Evolutionary conservation across 202 grass and related monocot species (phyloP).

Genomic region (Setaria italica): DNA sequence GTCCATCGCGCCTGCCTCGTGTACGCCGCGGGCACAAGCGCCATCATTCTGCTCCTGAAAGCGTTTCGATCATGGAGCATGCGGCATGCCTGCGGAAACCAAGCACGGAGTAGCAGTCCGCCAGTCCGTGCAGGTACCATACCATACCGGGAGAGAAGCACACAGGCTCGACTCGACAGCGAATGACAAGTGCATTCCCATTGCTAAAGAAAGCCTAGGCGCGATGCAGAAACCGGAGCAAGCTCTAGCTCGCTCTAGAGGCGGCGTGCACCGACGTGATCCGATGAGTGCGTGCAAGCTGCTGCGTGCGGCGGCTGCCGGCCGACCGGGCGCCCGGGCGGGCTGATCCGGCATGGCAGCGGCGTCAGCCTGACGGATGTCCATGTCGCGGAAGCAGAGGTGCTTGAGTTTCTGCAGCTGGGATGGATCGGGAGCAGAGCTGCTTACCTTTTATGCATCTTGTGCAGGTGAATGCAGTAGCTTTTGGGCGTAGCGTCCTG

Average conservation of each 20-base stretch:
- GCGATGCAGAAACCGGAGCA: neutral
- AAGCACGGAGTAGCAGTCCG: neutral
- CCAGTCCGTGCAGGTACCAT: neutral
- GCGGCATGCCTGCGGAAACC: neutral
- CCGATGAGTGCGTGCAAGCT: slow-evolving; percentile 27
- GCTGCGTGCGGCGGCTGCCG: neutral
- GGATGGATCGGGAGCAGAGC: neutral
- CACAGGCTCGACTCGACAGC: neutral
- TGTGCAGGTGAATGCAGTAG: neutral
- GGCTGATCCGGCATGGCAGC: slow-evolving; percentile 3
- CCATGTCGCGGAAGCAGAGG: slow-evolving; percentile 22
- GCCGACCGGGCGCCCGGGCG: neutral
- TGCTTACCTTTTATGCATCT: neutral
- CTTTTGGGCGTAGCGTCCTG: slow-evolving; percentile 10
- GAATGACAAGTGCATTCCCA: neutral
- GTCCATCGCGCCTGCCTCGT: neutral
- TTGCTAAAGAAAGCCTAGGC: slow-evolving; percentile 12
- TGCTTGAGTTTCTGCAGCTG: slow-evolving; percentile 39
- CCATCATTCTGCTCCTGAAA: slow-evolving; percentile 60
- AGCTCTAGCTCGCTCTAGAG: slow-evolving; percentile 1
- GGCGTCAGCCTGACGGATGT: slow-evolving; percentile 35
- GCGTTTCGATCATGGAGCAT: slow-evolving; percentile 7
- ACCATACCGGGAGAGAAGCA: neutral
- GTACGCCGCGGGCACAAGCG: slow-evolving; percentile 12
- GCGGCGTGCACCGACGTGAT: slow-evolving; percentile 24